Evolutionary conservation across 1,284 basidiomycete genomes (phyloP), one percentile per base, ranked within the genome.

Genomic region (Wolfiporia cocos): DNA sequence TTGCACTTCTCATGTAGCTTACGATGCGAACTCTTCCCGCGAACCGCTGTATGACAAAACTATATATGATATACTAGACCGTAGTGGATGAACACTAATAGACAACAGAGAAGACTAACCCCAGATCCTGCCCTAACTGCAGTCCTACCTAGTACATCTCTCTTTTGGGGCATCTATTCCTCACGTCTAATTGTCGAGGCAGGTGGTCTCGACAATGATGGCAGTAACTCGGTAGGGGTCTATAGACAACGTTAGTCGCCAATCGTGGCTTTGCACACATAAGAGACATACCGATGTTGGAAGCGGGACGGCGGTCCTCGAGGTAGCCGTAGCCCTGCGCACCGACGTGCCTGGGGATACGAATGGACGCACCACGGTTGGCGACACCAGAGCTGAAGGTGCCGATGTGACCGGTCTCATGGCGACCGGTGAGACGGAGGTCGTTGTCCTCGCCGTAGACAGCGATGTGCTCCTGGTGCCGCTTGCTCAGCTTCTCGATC

Each of bases 361-460:
- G 84, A 66, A 93, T 89, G n/a, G 88, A 94, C 39, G 92, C 92
- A 61, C 93, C 95, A 69, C 95, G 91, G 77, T 99, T 92, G 57
- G 95, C 95, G 49, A 98, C 90, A 68, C 95, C 95, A 47, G 89
- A 91, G 53, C 86, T 90, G 77, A 99, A 99, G 47, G 68, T 65
- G 57, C 86, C 80, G 61, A 99, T 98, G 70, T 95, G 92, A 49
- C 89, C 94, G 37, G 96, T 99, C 79, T 99, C 96, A 64, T 96
- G 93, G 53, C 83, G 80, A 49, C 94, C 93, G 33, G 92, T 95
- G 58, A 97, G 76, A 63, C 93, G 82, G 54, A 92, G 72, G 50
- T 97, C 93, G 68, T 97, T 97, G 76, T 93, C 91, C 64, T 93
- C 90, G 55, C 94, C 94, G 66, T 97, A 97, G 43, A 96, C 93